These are phyloP conservation scores for Didymella lethalis DNA, from an alignment of 2,329 filamentous ascomycete species.

Conservation along the genomic window DNA sequence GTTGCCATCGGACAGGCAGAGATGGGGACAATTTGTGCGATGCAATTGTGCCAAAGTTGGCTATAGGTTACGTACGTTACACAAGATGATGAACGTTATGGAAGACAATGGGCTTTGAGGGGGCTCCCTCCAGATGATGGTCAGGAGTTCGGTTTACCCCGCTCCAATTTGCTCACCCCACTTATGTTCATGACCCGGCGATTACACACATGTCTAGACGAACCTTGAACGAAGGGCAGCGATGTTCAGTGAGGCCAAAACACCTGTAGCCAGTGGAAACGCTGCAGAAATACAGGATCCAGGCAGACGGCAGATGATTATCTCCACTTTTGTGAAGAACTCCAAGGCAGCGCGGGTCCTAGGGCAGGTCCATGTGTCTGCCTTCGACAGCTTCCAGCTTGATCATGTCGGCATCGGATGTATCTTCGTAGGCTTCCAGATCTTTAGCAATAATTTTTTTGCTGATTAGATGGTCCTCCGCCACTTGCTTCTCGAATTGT, in stretches of 20 bases:
- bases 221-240: neutral
- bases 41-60: neutral
- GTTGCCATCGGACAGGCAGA: neutral
- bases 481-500: neutral
- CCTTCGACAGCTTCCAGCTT: neutral
- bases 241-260: too few relatives aligned
- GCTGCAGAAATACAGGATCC: too few relatives aligned
- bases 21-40: neutral
- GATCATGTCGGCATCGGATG: neutral
- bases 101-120: neutral
- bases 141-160: conserved; percentile 1
- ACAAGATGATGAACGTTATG: neutral
- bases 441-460: conserved; percentile 1
- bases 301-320: too few relatives aligned
- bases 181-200: neutral
- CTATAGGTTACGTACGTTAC: neutral
- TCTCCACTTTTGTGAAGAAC: neutral
- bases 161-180: conserved; percentile 7
- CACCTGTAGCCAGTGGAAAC: too few relatives aligned
- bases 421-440: neutral
- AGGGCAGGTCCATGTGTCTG: neutral
- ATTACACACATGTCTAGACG: neutral
- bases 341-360: neutral
- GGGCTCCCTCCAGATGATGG: neutral
- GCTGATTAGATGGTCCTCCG: neutral